A percentile compares a stretch with the other conserved stretches of the same genome.
phyloP scores from a whole-genome alignment of 1,284 basidiomycete genomes.

The Ganoderma resinaceum region DNA sequence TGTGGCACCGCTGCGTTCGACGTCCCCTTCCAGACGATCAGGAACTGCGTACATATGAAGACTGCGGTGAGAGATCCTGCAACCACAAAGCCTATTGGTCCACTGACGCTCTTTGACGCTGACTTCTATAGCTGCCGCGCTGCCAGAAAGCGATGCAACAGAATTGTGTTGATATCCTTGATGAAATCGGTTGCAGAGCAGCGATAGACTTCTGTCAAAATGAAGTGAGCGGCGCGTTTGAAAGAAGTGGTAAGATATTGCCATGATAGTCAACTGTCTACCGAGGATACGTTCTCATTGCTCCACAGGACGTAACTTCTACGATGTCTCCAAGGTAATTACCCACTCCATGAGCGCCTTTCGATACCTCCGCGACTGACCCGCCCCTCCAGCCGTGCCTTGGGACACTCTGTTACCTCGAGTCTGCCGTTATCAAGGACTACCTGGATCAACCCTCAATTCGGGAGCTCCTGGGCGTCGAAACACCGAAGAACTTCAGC shows the following conservation, averaged over 20 bases:
- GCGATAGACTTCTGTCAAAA: slow-evolving; percentile 68
- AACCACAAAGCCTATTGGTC: neutral
- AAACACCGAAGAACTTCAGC: slow-evolving; percentile 59
- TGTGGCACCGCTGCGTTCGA: slow-evolving; percentile 62
- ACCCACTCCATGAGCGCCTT: neutral
- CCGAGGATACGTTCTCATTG: neutral
- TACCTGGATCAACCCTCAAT: slow-evolving; percentile 65
- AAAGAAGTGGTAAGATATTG: slow-evolving; percentile 52
- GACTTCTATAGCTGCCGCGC: slow-evolving; percentile 53
- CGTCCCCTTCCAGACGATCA: slow-evolving; percentile 63
- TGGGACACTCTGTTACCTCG: slow-evolving; percentile 62
- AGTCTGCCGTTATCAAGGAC: slow-evolving; percentile 54
- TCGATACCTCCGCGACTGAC: neutral
- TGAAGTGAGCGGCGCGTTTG: slow-evolving; percentile 59
- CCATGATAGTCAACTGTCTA: slow-evolving; percentile 23
- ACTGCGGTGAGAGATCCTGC: slow-evolving; percentile 50
- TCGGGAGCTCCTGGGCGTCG: slow-evolving; percentile 65
- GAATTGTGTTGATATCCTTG: slow-evolving; percentile 61
- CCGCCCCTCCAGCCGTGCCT: slow-evolving; percentile 52
- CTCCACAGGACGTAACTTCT: slow-evolving; percentile 61
- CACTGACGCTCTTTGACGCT: slow-evolving; percentile 4
- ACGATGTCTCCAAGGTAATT: slow-evolving; percentile 73
- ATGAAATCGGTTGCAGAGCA: slow-evolving; percentile 66
- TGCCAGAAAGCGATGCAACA: slow-evolving; percentile 57
- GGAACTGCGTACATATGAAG: slow-evolving; percentile 66